These are phyloP conservation scores for Chloris gayana DNA, from an alignment of 176 grass and related monocot genomes.

Conservation along the genomic window DNA sequence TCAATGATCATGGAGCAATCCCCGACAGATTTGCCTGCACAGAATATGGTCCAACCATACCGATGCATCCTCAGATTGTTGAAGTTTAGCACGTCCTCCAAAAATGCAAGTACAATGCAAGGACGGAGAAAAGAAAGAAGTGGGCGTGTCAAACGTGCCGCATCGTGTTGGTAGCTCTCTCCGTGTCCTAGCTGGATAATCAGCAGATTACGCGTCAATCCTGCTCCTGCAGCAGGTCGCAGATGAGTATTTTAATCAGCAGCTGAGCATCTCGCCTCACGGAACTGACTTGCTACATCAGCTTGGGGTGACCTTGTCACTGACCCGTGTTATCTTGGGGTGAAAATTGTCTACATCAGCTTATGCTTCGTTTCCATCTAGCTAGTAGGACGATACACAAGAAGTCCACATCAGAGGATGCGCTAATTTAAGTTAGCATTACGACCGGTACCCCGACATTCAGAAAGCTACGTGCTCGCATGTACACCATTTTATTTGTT, in stretches of 20 bases:
- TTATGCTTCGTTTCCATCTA: background rate
- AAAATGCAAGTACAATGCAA: too few species aligned
- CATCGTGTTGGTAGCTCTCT: background rate
- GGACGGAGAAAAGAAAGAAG: background rate
- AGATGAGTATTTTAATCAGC: background rate
- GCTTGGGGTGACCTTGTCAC: too few species aligned
- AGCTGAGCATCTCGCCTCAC: too few species aligned
- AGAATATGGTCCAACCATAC: background rate
- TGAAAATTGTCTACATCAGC: background rate
- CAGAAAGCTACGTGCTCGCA: background rate
- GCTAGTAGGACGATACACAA: background rate
- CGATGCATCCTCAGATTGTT: too few species aligned
- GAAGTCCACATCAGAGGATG: background rate
- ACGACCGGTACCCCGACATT: background rate
- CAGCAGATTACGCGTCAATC: background rate
- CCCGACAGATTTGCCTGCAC: background rate
- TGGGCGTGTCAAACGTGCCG: background rate
- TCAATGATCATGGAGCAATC: background rate
- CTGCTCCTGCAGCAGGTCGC: background rate
- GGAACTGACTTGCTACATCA: too few species aligned
- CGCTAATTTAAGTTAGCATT: background rate
- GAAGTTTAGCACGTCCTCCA: too few species aligned
- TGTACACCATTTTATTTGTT: background rate
- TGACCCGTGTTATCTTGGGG: background rate
- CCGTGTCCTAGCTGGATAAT: background rate